Evolutionary conservation across 2,329 filamentous ascomycete genomes (phyloP), one percentile per base, ranked within the genome.

Genomic region (Exophiala bonariae): DNA sequence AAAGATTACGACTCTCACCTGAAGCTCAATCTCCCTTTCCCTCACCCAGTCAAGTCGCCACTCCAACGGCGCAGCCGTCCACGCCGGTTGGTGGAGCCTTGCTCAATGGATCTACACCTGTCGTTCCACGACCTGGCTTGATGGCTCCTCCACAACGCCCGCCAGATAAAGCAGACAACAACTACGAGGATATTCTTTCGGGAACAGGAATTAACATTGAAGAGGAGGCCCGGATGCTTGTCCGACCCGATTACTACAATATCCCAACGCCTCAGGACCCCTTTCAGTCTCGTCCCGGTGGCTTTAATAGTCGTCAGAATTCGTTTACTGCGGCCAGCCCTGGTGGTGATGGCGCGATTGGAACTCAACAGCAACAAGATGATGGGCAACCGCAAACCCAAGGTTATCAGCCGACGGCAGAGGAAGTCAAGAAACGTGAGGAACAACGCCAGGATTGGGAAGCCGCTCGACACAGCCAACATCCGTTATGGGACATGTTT

Each of bases 401-500:
- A 30, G 38, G 41, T 23, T 46, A 49, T 31, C 49, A 49, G 22
- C 47, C 52, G 10, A 42, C 47, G 48, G 74, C 83, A 11, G 80
- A 84, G 44, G 80, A 86, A 41, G 77, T 81, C 30, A 81, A 85
- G 5, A 77, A 85, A 75, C 14, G 85, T 86, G 47, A 75, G 76
- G 55, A 79, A 82, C 34, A 76, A 79, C 10, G 89, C 76, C 54
- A 80, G 78, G 56, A 87, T 83, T 47, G 83, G 80, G 50, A 81
- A 77, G 65, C 78, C 70, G 49, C 73, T 80, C 58, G 84, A 77
- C 45, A 78, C 78, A 54, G 76, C 72, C 82, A 85, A 49, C 81
- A 86, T 53, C 87, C 90, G 58, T 74, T 95, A 8, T 81, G 80
- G 41, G 80, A 89, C 48, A 81, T 87, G 0, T 92, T 95, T 59